Evolutionary conservation across 768 basidiomycete genomes (phyloP).

Genomic region (Leccinum variicolor): DNA sequence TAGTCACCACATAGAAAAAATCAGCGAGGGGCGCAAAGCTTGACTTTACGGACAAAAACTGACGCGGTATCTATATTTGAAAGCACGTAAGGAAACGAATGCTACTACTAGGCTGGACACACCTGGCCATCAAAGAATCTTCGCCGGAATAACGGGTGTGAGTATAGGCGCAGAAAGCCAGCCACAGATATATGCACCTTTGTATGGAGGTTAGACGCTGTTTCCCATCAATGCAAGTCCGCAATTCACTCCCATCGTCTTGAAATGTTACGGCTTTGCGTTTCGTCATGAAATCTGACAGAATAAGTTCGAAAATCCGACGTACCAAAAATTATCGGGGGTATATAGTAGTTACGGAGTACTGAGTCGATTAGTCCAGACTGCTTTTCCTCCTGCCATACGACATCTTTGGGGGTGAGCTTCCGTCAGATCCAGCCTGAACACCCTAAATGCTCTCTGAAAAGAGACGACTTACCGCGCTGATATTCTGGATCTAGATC

Average conservation of each 20-base stretch:
- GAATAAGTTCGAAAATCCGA: not conserved
- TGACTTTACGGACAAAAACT: conserved; percentile 15
- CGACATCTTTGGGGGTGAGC: conserved; percentile 42
- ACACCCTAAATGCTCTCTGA: not conserved
- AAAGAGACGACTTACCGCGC: conserved; percentile 39
- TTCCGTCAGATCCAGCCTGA: not conserved
- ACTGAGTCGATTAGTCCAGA: conserved; percentile 61
- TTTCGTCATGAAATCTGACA: not conserved
- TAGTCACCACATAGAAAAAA: conserved; percentile 9
- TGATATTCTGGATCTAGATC: conserved; percentile 67
- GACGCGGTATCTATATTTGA: conserved; percentile 40
- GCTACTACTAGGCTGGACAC: conserved; percentile 16
- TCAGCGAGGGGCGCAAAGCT: conserved; percentile 6
- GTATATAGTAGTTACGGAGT: conserved; percentile 62
- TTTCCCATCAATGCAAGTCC: conserved; percentile 70
- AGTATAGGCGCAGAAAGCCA: not conserved
- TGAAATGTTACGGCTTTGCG: conserved; percentile 36
- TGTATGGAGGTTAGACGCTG: conserved; percentile 66
- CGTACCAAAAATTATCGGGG: conserved; percentile 64
- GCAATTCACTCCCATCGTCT: conserved; percentile 41
- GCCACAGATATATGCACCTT: conserved; percentile 34
- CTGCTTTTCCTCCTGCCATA: conserved; percentile 64
- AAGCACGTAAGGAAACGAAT: conserved; percentile 2
- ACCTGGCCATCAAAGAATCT: conserved; percentile 60
- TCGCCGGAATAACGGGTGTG: not conserved